Base-by-base conservation (phyloP, 140 eudicot species). In the Senecio squalidus region DNA sequence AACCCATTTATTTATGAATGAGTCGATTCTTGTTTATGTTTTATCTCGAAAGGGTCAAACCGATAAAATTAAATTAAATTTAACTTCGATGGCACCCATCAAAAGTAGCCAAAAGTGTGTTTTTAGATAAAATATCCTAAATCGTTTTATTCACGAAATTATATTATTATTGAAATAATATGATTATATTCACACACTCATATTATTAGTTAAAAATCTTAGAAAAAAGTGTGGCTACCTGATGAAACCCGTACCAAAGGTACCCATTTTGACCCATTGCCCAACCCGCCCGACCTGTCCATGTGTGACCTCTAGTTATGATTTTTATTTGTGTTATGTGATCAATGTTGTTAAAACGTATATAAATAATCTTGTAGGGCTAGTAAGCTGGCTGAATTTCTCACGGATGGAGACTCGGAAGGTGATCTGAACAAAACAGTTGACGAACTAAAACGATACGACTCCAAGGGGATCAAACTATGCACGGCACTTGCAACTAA, bases 351-450 rank as follows among this genome's bases (percentile, higher is more conserved):
- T 56, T 62, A 21, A 9, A 39, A 28, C 4, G 7, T 25, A 9
- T 38, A n/a, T n/a, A n/a, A n/a, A n/a, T n/a, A n/a, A 51, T 67
- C 27, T 75, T 56, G 48, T 23, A 89, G 97, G 76, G 97, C 74
- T 40, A 72, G 74, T 43, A 9, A 41, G 16, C 62, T 89, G 79
- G 95, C 84, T 4, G 78, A 77, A 39, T 82, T 85, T 72, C 93
- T 89, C 11, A 78, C 71, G 2, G 83, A 78, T 44, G 93, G 93
- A 60, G 80, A 79, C 68, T 68, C 82, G 6, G 20, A 50, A 3
- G 84, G 82, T 6, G 86, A 82, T 60, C 39, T 89, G 61, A 60
- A 23, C 20, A 85, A 80, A 67, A 55, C 92, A 4, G 86, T 79
- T 67, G 73, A 85, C 67, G 88, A 89, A 62, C 54, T 89, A 69